phyloP scores from a whole-genome alignment of 257 asterid species.

The Nicotiana sylvestris region DNA sequence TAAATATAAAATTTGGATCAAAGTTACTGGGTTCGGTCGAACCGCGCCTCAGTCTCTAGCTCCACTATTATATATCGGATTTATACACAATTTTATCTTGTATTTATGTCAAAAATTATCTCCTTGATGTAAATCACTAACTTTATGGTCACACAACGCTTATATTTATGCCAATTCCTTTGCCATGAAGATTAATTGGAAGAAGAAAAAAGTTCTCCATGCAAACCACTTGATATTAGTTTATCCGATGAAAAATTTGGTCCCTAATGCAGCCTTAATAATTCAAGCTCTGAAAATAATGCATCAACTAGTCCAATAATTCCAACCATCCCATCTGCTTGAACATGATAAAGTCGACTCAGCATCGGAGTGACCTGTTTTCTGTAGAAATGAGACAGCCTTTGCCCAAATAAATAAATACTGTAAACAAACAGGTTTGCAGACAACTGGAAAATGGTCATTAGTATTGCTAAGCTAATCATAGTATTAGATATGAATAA shows the following conservation, averaged over 20 bases:
- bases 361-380: neutral
- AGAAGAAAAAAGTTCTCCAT: no score
- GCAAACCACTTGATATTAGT: no score
- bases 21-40: no score
- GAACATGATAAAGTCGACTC: neutral
- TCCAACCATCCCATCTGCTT: neutral
- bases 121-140: no score
- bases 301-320: neutral
- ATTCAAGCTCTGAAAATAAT: conserved; percentile 1
- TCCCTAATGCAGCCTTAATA: neutral
- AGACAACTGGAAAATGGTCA: neutral
- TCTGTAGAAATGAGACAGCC: neutral
- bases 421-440: neutral
- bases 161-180: neutral
- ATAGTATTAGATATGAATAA: no score
- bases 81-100: no score
- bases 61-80: no score
- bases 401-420: neutral
- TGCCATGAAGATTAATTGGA: neutral
- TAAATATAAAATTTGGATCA: no score
- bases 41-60: no score
- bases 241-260: no score
- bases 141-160: neutral
- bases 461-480: neutral
- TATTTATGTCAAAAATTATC: no score